A percentile compares a stretch with the other conserved stretches of the same genome.
Evolutionary conservation across 768 basidiomycete species (phyloP).

Genomic region (Trametes meyenii): DNA sequence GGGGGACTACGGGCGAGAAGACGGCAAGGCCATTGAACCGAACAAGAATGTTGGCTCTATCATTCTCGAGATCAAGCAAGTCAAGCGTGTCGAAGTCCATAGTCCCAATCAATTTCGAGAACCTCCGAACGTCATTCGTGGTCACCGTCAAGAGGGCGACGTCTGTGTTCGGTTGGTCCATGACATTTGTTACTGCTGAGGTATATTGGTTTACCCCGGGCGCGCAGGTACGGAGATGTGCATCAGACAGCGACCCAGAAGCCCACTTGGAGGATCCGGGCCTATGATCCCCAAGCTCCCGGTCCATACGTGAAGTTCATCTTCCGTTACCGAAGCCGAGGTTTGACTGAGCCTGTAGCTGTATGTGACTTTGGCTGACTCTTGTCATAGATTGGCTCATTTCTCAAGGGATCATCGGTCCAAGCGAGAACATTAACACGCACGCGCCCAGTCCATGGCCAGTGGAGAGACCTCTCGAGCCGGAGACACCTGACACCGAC

Average conservation of each 20-base stretch:
- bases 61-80: slow-evolving; percentile 47
- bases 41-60: slow-evolving; percentile 56
- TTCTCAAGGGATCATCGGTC: slow-evolving; percentile 28
- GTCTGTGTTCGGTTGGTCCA: slow-evolving; percentile 50
- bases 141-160: slow-evolving; percentile 46
- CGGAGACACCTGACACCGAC: background rate
- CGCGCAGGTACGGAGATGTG: slow-evolving; percentile 52
- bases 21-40: slow-evolving; percentile 3
- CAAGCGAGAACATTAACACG: background rate
- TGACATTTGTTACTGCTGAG: background rate
- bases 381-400: slow-evolving; percentile 26
- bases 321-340: slow-evolving; percentile 63
- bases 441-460: slow-evolving; percentile 1
- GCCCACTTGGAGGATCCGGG: slow-evolving; percentile 57
- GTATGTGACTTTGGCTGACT: background rate
- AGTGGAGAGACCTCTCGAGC: background rate
- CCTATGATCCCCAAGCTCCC: slow-evolving; percentile 44
- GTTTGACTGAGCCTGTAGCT: slow-evolving; percentile 34
- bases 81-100: slow-evolving; percentile 36
- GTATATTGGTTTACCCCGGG: background rate
- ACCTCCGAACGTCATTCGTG: slow-evolving; percentile 36
- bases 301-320: slow-evolving; percentile 65
- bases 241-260: slow-evolving; percentile 42
- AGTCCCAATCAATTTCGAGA: slow-evolving; percentile 47
- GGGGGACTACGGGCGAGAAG: background rate